These are phyloP conservation scores for Pythium dissotocum DNA, from an alignment of 352 stramenopile species.

Conservation along the genomic window DNA sequence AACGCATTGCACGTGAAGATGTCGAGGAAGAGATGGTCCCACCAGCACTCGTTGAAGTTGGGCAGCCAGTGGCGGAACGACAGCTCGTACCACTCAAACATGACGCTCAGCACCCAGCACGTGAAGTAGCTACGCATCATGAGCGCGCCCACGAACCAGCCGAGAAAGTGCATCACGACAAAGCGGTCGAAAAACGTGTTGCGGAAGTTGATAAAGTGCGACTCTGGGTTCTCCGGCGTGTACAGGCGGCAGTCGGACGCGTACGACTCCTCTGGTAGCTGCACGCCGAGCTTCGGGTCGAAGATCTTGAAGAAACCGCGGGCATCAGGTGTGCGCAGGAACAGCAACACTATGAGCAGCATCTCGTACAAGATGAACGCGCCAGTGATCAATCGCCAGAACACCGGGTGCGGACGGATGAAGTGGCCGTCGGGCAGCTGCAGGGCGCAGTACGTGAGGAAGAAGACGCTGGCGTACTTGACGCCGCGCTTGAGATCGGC, in stretches of 20 bases:
- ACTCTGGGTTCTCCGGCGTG: conserved; percentile 84
- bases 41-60: conserved; percentile 97
- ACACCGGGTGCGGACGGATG: conserved; percentile 85
- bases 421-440: conserved; percentile 88
- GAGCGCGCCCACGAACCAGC: conserved; percentile 85
- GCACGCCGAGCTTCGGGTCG: conserved; percentile 68
- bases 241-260: conserved; percentile 83
- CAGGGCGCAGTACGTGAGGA: conserved; percentile 86
- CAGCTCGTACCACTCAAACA: conserved; percentile 88
- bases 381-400: conserved; percentile 91
- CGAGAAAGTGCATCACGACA: conserved; percentile 90
- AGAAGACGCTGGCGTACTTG: conserved; percentile 81
- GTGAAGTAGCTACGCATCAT: conserved; percentile 87
- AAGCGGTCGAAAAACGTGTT: conserved; percentile 87
- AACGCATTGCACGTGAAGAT: conserved; percentile 93
- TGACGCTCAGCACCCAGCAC: conserved; percentile 80
- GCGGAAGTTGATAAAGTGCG: conserved; percentile 72
- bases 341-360: conserved; percentile 85
- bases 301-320: conserved; percentile 85
- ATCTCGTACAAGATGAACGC: conserved; percentile 93
- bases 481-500: conserved; percentile 69
- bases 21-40: conserved; percentile 93
- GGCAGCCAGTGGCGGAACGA: conserved; percentile 90
- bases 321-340: conserved; percentile 78
- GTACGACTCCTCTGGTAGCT: conserved; percentile 84